phyloP scores from a whole-genome alignment of 2,329 filamentous ascomycete species.

The Chaetomium olivaceum region DNA sequence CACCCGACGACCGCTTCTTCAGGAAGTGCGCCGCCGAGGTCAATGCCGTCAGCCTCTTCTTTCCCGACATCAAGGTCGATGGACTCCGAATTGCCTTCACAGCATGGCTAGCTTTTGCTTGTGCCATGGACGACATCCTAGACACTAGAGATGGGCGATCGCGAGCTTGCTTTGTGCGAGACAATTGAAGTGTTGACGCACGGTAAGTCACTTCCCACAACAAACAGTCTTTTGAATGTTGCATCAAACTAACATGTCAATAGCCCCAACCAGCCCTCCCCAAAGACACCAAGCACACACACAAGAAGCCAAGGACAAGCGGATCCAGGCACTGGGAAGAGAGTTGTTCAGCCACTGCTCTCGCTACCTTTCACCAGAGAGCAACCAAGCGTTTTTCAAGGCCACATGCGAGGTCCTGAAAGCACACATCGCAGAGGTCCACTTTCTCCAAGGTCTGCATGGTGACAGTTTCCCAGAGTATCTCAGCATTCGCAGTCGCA shows the following conservation, averaged over 20 bases:
- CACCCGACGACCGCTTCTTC: conserved; percentile 15
- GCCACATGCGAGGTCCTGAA: conserved; percentile 14
- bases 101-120: conserved; percentile 25
- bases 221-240: background rate
- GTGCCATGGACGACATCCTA: conserved; percentile 24
- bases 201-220: background rate
- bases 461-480: conserved; percentile 18
- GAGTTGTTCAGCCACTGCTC: conserved; percentile 6
- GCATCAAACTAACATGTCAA: background rate
- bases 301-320: background rate
- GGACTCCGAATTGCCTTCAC: conserved; percentile 20
- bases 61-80: conserved; percentile 19
- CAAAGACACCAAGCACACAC: background rate
- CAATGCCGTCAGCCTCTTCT: conserved; percentile 26
- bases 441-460: conserved; percentile 13
- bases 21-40: conserved; percentile 20
- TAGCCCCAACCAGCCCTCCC: background rate
- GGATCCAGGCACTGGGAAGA: conserved; percentile 10
- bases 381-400: conserved; percentile 18
- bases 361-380: conserved; percentile 11
- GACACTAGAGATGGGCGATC: conserved; percentile 4
- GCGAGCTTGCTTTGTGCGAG: conserved; percentile 9
- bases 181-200: conserved; percentile 14
- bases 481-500: conserved; percentile 25
- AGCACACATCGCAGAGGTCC: conserved; percentile 21